A percentile compares a stretch with the other conserved stretches of the same genome.
Evolutionary conservation across 2,329 filamentous ascomycete species (phyloP).

Genomic region (Fusarium protoensiforme): DNA sequence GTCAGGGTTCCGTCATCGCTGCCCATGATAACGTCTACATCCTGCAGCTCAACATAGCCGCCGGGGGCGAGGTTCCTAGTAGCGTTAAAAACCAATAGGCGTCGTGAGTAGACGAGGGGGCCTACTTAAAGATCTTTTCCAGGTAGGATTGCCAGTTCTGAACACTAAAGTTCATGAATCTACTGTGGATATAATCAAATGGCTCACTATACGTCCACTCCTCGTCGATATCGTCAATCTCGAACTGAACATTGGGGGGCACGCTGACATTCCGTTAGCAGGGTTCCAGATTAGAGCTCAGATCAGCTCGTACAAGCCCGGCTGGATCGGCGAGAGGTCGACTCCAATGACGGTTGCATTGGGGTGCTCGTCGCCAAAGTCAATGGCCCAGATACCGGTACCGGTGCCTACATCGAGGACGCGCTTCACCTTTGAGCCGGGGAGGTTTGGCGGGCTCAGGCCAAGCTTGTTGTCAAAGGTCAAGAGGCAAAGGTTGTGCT

Average conservation of each 20-base stretch:
- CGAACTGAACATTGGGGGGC: not conserved
- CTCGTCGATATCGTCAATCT: not conserved
- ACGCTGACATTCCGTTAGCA: not conserved
- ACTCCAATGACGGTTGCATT: not conserved
- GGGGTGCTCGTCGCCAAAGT: conserved; percentile 5
- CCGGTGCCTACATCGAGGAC: not conserved
- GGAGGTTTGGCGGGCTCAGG: not conserved
- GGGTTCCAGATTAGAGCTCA: accelerated
- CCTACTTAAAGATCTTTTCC: not conserved
- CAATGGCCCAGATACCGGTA: conserved; percentile 6
- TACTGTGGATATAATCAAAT: conserved; percentile 9
- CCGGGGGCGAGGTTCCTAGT: conserved; percentile 22
- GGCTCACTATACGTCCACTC: not conserved
- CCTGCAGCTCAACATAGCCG: conserved; percentile 34
- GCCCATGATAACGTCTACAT: conserved; percentile 27
- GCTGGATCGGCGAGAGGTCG: conserved; percentile 4
- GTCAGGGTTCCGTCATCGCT: conserved; percentile 30
- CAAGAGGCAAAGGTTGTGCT: not conserved
- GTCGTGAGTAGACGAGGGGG: not conserved
- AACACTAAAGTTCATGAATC: conserved; percentile 8
- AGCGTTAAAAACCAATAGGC: not conserved
- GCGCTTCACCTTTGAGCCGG: not conserved
- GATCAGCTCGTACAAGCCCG: not conserved
- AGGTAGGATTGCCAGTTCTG: not conserved
- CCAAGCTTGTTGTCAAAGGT: conserved; percentile 5